These are phyloP conservation scores for Triangularia setosa DNA, from an alignment of 2,329 filamentous ascomycete genomes.

Conservation along the genomic window DNA sequence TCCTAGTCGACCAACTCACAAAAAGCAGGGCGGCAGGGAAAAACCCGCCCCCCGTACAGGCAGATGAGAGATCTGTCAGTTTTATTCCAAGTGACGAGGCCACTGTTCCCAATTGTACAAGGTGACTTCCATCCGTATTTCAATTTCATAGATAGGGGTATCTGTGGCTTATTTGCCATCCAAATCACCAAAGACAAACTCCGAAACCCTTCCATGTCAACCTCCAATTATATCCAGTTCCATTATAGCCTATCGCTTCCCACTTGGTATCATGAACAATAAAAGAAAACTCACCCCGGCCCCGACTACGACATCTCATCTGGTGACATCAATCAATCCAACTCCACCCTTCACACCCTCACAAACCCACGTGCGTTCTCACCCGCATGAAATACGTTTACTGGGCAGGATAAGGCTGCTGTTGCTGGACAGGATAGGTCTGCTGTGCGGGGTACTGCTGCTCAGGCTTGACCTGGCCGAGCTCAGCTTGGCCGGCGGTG, in stretches of 20 bases:
- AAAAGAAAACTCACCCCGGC: not conserved
- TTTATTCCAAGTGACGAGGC: not conserved
- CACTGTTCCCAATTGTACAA: not conserved
- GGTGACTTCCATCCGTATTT: not conserved
- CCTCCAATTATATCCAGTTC: not conserved
- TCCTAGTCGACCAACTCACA: too few relatives aligned
- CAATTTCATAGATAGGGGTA: not conserved
- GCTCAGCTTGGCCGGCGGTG: slow-evolving; percentile 27
- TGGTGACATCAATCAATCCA: not conserved
- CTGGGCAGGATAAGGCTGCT: too few relatives aligned
- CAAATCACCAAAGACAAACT: not conserved
- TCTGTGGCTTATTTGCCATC: not conserved
- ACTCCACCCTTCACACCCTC: not conserved
- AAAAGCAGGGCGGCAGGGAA: too few relatives aligned
- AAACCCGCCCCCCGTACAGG: too few relatives aligned
- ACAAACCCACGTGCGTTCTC: not conserved
- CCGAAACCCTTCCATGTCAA: not conserved
- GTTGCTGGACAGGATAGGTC: slow-evolving; percentile 9
- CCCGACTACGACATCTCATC: not conserved
- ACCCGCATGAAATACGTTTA: not conserved
- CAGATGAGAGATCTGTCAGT: not conserved
- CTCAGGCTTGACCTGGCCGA: slow-evolving; percentile 29
- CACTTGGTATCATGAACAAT: not conserved
- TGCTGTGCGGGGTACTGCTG: slow-evolving; percentile 6
- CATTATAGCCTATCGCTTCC: not conserved